Evolutionary conservation across 257 asterid species (phyloP), one percentile per base, ranked within the genome.

Genomic region (Solanum clarkiae): DNA sequence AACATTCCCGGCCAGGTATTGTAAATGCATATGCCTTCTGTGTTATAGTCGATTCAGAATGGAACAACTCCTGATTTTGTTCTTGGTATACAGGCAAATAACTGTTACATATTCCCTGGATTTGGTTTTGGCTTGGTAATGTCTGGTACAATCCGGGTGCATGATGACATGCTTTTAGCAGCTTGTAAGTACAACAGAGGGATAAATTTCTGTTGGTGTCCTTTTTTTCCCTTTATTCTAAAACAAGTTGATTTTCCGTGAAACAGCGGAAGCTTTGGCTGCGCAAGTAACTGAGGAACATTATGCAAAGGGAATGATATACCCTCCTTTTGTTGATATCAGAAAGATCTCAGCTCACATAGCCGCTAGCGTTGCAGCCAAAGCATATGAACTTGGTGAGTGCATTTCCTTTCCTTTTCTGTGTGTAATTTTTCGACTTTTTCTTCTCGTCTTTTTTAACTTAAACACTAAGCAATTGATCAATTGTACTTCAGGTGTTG

Each of bases 321-420:
- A 97, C 84, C 99, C 99, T 75, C 96, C 98, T 44, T 86, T 95
- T 79, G 16, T 94, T 80, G 91, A 90, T 69, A 95, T 96, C 84
- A 90, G 99, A 88, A 94, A 92, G 92, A 96, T 95, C 87, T 97
- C 99, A 54, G 99, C 99, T 81, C 84, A 90, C 36, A 94, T 97
- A 86, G 99, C 99, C 51, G 98, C 99, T 8, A 92, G 70, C 6
- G 99, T 97, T 20, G 99, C 99, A 89, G 96, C 99, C n/a, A 95
- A 95, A 89, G 99, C 99, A 24, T 97, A 97, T 83, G 99, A 96
- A 4, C 98, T 96, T 18, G 99, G 99, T 96, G 47, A 17, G 94
- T 88, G 36, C 10, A 54, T 74, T 45, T 79, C 47, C n/a, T 47
- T 51, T 16, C 44, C 22, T 68, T 40, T 66, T 85, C 56, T n/a